Evolutionary conservation across 2,329 filamentous ascomycete species (phyloP).

Genomic region (Fusarium pseudonygamai): DNA sequence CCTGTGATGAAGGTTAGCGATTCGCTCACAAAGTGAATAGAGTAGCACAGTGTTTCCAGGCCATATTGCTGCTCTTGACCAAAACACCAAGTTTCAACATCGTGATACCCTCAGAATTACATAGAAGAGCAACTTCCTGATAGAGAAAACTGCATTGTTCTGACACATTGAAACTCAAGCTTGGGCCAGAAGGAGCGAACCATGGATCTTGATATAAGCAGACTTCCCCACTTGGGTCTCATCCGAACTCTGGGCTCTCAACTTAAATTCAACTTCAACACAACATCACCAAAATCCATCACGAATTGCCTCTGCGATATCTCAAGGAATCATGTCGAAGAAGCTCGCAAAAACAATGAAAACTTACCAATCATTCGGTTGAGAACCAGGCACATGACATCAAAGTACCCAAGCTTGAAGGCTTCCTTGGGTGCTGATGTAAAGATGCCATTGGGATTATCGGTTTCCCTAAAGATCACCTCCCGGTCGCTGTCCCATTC

Average conservation of each 20-base stretch:
- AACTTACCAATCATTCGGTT: conserved; percentile 52
- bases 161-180: conserved; percentile 30
- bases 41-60: not conserved
- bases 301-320: not conserved
- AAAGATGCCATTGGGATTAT: conserved; percentile 44
- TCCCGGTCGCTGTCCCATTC: conserved; percentile 33
- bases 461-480: conserved; percentile 17
- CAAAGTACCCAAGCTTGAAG: conserved; percentile 49
- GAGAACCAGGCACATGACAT: conserved; percentile 49
- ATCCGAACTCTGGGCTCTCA: conserved; percentile 3
- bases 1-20: conserved; percentile 40
- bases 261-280: conserved; percentile 39
- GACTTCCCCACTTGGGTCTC: conserved; percentile 37
- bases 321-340: not conserved
- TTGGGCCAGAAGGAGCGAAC: conserved; percentile 22
- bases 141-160: not conserved
- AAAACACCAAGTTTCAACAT: not conserved
- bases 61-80: not conserved
- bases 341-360: not conserved
- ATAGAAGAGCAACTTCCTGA: not conserved
- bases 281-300: not conserved
- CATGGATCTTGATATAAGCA: conserved; percentile 13
- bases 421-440: conserved; percentile 48
- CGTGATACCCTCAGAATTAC: too few relatives aligned
- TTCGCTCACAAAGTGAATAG: not conserved